Conservation (phyloP, 164 flowering plant species). For the Stephania japonica region DNA sequence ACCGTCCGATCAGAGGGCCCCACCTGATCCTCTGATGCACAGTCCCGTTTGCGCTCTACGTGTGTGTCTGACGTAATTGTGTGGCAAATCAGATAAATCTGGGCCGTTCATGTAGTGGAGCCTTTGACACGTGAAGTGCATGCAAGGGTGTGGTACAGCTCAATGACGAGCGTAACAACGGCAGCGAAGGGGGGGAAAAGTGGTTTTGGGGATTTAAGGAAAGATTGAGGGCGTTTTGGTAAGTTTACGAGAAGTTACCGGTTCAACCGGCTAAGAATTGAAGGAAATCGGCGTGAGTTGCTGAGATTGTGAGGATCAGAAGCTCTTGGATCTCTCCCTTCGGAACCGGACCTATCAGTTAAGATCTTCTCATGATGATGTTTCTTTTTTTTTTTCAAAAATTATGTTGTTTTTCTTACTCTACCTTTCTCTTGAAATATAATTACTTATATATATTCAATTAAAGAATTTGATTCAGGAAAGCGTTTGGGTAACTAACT, state of each 20-base stretch:
- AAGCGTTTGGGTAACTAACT: too few species aligned
- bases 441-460: too few species aligned
- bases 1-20: too few species aligned
- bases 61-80: too few species aligned
- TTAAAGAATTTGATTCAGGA: too few species aligned
- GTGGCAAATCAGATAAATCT: neutral
- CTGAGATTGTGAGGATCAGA: slow-evolving; percentile 3
- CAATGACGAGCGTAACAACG: neutral
- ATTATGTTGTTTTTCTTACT: too few species aligned
- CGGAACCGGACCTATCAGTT: slow-evolving; percentile 22
- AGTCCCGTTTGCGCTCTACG: too few species aligned
- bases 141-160: neutral
- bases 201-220: neutral
- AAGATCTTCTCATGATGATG: neutral
- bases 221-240: slow-evolving; percentile 9
- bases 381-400: too few species aligned
- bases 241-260: slow-evolving; percentile 15
- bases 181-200: neutral
- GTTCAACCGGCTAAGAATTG: slow-evolving; percentile 27
- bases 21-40: too few species aligned
- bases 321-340: slow-evolving; percentile 17
- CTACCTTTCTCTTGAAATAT: too few species aligned
- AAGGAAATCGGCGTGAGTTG: slow-evolving; percentile 4
- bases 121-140: neutral
- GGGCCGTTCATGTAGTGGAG: neutral